Evolutionary conservation across 164 flowering plant species (phyloP).

Genomic region (Warburgia ugandensis): DNA sequence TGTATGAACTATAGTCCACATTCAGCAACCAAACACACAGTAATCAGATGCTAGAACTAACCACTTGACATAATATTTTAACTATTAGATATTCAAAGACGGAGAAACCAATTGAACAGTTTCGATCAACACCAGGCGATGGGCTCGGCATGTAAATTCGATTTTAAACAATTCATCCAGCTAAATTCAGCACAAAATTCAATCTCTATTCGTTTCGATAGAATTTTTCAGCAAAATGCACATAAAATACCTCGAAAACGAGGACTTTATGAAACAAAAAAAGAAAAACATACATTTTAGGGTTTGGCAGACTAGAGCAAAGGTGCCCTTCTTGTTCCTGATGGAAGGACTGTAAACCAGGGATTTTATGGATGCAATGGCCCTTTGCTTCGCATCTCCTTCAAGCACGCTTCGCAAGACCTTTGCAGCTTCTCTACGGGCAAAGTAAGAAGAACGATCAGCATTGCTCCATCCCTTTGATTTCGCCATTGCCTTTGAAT

Average conservation of each 20-base stretch:
- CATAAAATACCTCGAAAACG: no score
- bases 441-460: constrained; percentile 74
- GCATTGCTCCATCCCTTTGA: constrained; percentile 36
- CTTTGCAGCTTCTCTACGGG: constrained; percentile 87
- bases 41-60: no score
- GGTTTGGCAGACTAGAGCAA: constrained; percentile 81
- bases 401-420: constrained; percentile 52
- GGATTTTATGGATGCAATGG: constrained; percentile 77
- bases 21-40: no score
- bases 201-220: background rate
- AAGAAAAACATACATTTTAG: constrained; percentile 47
- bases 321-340: constrained; percentile 80
- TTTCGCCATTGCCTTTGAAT: no score
- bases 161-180: no score
- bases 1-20: no score
- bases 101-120: no score
- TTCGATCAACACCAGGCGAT: no score
- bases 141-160: no score
- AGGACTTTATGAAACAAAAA: background rate
- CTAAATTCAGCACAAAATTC: background rate
- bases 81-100: no score
- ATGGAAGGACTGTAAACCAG: constrained; percentile 73
- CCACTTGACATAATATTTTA: no score
- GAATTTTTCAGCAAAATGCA: background rate
- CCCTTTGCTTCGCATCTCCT: constrained; percentile 72